These are phyloP conservation scores for Claviceps capensis DNA, from an alignment of 2,329 filamentous ascomycete species.

Conservation along the genomic window DNA sequence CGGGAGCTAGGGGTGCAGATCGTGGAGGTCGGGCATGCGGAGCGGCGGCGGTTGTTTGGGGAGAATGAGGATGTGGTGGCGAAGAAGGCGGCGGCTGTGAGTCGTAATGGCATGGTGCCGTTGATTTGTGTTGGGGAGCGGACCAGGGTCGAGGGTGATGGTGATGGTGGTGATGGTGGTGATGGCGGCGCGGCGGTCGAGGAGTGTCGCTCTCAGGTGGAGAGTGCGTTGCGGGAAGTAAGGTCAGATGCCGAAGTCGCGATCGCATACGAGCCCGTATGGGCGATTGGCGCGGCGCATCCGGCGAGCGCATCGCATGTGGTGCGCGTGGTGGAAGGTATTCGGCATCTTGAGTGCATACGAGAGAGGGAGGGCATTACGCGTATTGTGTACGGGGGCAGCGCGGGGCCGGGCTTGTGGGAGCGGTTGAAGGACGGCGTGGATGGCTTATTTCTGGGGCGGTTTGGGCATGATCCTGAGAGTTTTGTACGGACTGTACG, in stretches of 20 bases:
- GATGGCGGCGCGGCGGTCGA: conserved; percentile 43
- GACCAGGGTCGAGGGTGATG: conserved; percentile 27
- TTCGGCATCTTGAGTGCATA: conserved; percentile 41
- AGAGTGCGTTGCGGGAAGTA: conserved; percentile 46
- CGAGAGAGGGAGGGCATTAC: conserved; percentile 39
- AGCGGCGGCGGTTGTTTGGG: conserved; percentile 56
- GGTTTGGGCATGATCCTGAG: conserved; percentile 66
- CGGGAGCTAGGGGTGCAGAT: conserved; percentile 54
- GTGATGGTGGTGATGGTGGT: conserved; percentile 34
- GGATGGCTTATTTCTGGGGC: conserved; percentile 68
- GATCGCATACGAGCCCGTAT: conserved; percentile 77
- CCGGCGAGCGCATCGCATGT: conserved; percentile 64
- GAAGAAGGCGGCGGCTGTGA: conserved; percentile 55
- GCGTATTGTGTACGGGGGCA: conserved; percentile 70
- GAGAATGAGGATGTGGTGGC: conserved; percentile 60
- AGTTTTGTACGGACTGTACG: conserved; percentile 58
- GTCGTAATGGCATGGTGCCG: conserved; percentile 57
- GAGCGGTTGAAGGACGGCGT: conserved; percentile 51
- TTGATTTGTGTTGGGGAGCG: conserved; percentile 71
- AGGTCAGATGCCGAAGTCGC: conserved; percentile 53
- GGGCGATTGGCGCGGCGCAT: conserved; percentile 67
- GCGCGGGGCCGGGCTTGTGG: conserved; percentile 68
- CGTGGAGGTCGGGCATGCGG: conserved; percentile 71
- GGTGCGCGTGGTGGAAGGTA: conserved; percentile 50
- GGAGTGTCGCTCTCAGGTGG: conserved; percentile 55